Percentiles rank a stretch among this genome's conserved stretches.
Evolutionary conservation across 2,329 filamentous ascomycete species (phyloP).

Genomic region (Fusarium luffae): DNA sequence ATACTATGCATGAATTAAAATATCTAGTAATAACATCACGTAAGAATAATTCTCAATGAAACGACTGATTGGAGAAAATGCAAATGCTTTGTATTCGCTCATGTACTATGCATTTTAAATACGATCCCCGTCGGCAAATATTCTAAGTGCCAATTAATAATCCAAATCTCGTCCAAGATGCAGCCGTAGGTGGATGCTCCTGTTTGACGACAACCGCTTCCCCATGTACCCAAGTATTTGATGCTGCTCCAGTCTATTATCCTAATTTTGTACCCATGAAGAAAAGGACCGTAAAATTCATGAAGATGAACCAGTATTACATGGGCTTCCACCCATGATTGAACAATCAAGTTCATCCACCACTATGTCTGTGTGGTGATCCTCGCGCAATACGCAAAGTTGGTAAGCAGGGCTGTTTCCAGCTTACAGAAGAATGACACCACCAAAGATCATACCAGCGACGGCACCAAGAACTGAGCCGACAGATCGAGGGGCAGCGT

Average conservation of each 20-base stretch:
- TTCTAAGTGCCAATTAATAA: slow-evolving; percentile 38
- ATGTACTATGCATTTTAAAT: slow-evolving; percentile 41
- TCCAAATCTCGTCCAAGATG: slow-evolving; percentile 25
- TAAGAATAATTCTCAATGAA: fast-evolving
- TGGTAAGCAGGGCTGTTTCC: background rate
- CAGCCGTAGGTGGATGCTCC: slow-evolving; percentile 30
- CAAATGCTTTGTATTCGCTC: slow-evolving; percentile 32
- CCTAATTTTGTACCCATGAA: slow-evolving; percentile 34
- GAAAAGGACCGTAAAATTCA: slow-evolving; percentile 45
- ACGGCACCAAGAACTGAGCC: slow-evolving; percentile 43
- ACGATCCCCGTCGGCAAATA: slow-evolving; percentile 29
- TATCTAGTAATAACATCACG: background rate
- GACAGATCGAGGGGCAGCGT: slow-evolving; percentile 46
- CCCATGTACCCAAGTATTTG: slow-evolving; percentile 36
- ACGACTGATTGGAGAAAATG: background rate
- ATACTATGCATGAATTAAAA: background rate
- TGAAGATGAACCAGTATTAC: slow-evolving; percentile 31
- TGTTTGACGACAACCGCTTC: slow-evolving; percentile 29
- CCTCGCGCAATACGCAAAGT: background rate
- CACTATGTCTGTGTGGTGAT: slow-evolving; percentile 8
- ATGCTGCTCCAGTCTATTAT: slow-evolving; percentile 42
- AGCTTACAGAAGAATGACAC: slow-evolving; percentile 45
- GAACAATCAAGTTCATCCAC: slow-evolving; percentile 1
- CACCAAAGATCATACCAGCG: slow-evolving; percentile 46
- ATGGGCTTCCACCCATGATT: slow-evolving; percentile 1